Evolutionary conservation across 164 flowering plant genomes (phyloP).

Genomic region (Buxus sempervirens): DNA sequence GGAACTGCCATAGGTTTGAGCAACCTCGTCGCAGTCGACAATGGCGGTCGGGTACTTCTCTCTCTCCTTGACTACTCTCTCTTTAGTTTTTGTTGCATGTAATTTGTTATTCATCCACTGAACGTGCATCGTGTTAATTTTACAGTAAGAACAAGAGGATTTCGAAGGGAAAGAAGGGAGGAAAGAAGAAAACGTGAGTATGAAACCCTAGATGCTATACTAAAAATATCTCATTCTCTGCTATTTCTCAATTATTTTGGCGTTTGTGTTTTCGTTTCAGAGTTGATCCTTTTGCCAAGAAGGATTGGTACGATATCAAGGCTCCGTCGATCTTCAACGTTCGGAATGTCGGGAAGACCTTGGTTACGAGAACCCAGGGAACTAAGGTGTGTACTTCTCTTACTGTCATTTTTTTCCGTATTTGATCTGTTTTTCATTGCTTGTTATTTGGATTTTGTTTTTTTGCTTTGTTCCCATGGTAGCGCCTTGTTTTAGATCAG

Average conservation of each 20-base stretch:
- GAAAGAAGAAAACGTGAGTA: constrained; percentile 93
- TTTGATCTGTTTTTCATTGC: not conserved
- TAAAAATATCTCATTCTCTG: not conserved
- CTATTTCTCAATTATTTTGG: not conserved
- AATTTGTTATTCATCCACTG: not conserved
- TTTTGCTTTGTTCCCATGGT: not conserved
- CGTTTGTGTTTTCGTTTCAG: constrained; percentile 23
- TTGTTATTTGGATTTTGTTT: not conserved
- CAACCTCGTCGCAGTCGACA: constrained; percentile 1
- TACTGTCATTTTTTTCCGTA: not conserved
- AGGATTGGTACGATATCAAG: constrained; percentile 93
- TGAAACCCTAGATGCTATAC: not conserved
- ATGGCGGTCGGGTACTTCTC: constrained; percentile 29
- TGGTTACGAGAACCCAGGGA: constrained; percentile 90
- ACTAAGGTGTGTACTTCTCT: constrained; percentile 53
- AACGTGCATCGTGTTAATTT: not conserved
- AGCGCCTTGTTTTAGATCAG: too few species aligned
- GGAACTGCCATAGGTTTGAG: too few species aligned
- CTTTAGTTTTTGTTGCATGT: not conserved
- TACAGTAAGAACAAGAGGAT: constrained; percentile 94
- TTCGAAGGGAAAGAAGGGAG: constrained; percentile 94
- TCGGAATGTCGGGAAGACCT: constrained; percentile 75
- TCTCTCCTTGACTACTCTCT: not conserved
- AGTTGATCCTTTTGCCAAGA: constrained; percentile 79
- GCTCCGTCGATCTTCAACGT: constrained; percentile 64